Evolutionary conservation across 2,329 filamentous ascomycete genomes (phyloP), one percentile per base, ranked within the genome.

Genomic region (Phyllosticta paracitricarpa): DNA sequence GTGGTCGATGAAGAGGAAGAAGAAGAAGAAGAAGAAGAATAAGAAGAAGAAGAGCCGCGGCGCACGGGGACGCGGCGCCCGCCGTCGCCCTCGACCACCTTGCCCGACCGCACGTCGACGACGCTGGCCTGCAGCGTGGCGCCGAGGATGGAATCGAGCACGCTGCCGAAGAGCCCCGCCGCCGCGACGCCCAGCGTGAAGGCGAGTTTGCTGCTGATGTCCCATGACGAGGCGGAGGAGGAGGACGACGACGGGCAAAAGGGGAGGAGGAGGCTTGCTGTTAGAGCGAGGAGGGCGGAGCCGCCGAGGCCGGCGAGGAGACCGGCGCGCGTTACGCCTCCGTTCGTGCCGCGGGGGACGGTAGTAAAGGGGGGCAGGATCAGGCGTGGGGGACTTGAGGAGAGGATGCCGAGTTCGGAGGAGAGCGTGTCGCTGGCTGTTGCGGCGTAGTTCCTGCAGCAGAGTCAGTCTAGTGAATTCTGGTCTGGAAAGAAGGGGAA

Each of bases 361-460:
- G 84, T 82, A 63, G 89, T 86, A 69, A 94, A 81, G 17, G 82
- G 84, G 14, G 89, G 92, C 3, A 91, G 97, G 71, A 99, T 93
- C 48, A 99, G 83, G 40, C 92, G 85, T 8, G 94, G 94, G 54
- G 84, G 78, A 25, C 82, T 82, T 63, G 81, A 84, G 6, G 92
- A 88, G 12, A 99, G 80, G 61, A 99, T 99, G 14, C 94, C 94
- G 22, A 99, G 85, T 77, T 99, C 94, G 10, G 91, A 96, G 62
- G 89, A 92, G 72, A 97, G 94, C 0, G 94, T 99, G 73, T 99
- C 94, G 57, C 93, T 90, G 22, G 91, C 86, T 9, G 96, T 91
- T 56, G 90, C 89, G 26, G 91, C 93, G 70, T 99, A 99, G 76
- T 96, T 93, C 40, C 85, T 85, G 56, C 78, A 25, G 3, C 10